Evolutionary conservation across 1,284 basidiomycete genomes (phyloP).

Genomic region (Coniferiporia weirii): DNA sequence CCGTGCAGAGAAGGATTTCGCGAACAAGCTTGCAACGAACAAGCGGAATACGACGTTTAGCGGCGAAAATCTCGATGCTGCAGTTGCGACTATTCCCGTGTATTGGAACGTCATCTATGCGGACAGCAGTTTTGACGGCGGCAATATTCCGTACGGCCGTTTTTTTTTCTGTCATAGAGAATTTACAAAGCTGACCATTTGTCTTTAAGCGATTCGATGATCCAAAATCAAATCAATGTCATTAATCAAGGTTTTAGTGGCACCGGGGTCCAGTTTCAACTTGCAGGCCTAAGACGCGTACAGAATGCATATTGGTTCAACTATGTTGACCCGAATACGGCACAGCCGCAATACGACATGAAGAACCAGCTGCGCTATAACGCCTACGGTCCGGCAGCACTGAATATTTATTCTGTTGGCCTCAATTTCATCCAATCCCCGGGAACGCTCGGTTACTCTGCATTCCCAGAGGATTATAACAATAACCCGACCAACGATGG

Average conservation of each 20-base stretch:
- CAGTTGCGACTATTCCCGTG: conserved; percentile 29
- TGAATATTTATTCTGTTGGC: conserved; percentile 37
- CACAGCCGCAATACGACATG: conserved; percentile 27
- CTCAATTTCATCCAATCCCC: conserved; percentile 28
- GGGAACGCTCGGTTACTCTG: conserved; percentile 13
- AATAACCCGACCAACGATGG: neutral
- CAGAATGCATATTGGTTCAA: conserved; percentile 36
- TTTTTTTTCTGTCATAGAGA: conserved; percentile 18
- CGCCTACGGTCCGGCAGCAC: conserved; percentile 22
- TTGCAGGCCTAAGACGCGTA: conserved; percentile 33
- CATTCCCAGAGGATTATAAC: neutral
- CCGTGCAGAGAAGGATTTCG: neutral
- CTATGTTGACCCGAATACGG: conserved; percentile 28
- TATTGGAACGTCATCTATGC: conserved; percentile 45
- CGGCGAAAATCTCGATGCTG: conserved; percentile 15
- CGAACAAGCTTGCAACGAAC: neutral
- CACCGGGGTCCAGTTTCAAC: conserved; percentile 37
- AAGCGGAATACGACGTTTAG: neutral
- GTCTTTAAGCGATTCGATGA: conserved; percentile 31
- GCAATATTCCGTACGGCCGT: conserved; percentile 39
- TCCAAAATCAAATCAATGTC: conserved; percentile 38
- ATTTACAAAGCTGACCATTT: neutral
- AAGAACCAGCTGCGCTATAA: conserved; percentile 30
- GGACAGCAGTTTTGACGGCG: conserved; percentile 34
- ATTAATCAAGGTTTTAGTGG: conserved; percentile 42